Percentiles rank a stretch among this genome's conserved stretches.
phyloP scores from a whole-genome alignment of 2,329 filamentous ascomycete species.

The Monosporascus sp. region DNA sequence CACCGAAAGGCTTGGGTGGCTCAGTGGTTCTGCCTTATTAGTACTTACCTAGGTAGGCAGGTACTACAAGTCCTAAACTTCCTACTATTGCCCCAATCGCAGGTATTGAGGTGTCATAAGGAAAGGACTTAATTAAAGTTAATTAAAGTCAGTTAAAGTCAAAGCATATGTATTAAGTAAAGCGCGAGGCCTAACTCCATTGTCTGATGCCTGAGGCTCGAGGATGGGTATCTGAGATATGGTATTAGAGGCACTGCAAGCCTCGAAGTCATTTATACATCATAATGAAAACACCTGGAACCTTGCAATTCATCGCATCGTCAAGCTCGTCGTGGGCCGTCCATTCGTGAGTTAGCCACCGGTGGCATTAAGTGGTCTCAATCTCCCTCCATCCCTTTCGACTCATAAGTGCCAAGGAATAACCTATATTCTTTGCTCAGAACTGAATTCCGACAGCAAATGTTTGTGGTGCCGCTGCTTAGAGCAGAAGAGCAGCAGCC shows the following conservation, averaged over 20 bases:
- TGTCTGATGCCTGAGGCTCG: slow-evolving; percentile 19
- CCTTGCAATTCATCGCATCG: slow-evolving; percentile 16
- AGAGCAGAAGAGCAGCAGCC: slow-evolving; percentile 21
- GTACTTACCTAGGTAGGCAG: no score
- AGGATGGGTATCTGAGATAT: slow-evolving; percentile 25
- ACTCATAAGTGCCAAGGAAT: slow-evolving; percentile 3
- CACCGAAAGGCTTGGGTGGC: no score
- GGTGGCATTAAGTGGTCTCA: slow-evolving; percentile 19
- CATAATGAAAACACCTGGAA: slow-evolving; percentile 19
- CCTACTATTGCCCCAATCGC: no score
- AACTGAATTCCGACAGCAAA: background rate
- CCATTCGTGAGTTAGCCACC: slow-evolving; percentile 13
- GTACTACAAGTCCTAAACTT: no score
- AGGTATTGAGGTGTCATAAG: no score
- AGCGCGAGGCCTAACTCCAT: slow-evolving; percentile 22
- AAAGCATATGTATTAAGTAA: slow-evolving; percentile 8
- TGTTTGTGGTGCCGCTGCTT: slow-evolving; percentile 1
- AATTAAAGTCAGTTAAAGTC: background rate
- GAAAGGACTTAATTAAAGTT: no score
- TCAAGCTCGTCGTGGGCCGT: slow-evolving; percentile 15
- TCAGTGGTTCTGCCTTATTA: no score
- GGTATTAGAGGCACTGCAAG: slow-evolving; percentile 20
- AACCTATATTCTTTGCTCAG: slow-evolving; percentile 3
- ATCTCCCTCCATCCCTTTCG: slow-evolving; percentile 15
- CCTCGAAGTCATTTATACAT: slow-evolving; percentile 27